Base-by-base conservation (phyloP, 202 grass and related monocot genomes). In the Carex sylvatica region DNA sequence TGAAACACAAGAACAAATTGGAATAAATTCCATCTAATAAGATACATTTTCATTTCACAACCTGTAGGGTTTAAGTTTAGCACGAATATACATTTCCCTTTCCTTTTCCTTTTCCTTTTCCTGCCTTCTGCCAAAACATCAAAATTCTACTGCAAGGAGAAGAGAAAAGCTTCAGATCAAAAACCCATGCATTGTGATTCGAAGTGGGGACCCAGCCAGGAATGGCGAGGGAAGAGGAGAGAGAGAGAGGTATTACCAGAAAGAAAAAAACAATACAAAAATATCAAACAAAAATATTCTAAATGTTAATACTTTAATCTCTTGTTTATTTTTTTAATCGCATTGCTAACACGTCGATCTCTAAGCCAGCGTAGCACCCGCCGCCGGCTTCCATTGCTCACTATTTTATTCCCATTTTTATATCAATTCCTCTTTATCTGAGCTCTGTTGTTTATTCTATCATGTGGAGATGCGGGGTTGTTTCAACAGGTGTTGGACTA, bases 1-100 rank as follows among this genome's bases (percentile, higher is more conserved):
- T 91, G 86, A 82, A 99, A 63, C 64, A 85, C 44, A 61, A 95
- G 76, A 66, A 54, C 30, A 82, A 58, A 77, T 59, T 6, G 74
- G 28, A 77, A 77, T 18, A 69, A 70, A 54, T 70, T 82, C 80
- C 80, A 82, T 82, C 63, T 68, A 30, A 51, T 69, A 49, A 65
- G 47, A 82, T 53, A 70, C 80, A 82, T 82, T 82, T 82, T 82
- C 31, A 80, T 28, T 47, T 80, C 15, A 66, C 46, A 69, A 68
- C 18, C 80, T 38, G 46, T 16, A 58, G 44, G 30, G 79, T 46
- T 35, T 33, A 69, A 69, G 65, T 52, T 69, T 28, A 55, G 44
- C 42, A 46, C 40, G 40, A 82, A 68, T 22, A 68, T 68, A 82
- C 61, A 82, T 82, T 82, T 56, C 42, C 59, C 68, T 7, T 13